Conservation (phyloP, 2,329 filamentous ascomycete species). For the Capronia coronata region DNA sequence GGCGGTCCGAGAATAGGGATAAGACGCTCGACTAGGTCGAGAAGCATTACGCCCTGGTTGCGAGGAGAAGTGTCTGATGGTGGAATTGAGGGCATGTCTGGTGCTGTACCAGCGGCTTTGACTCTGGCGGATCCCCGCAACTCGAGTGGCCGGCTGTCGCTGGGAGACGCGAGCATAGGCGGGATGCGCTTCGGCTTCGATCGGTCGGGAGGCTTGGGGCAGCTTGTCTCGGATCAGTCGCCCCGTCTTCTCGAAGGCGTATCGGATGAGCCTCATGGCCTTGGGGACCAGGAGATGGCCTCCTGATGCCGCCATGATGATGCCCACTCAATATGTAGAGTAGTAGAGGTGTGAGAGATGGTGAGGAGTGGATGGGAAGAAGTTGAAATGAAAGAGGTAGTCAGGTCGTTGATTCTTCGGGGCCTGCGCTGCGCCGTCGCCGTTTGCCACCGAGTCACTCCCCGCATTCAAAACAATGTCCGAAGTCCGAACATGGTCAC, state of each 20-base stretch:
- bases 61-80: slow-evolving; percentile 50
- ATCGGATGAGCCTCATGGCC: slow-evolving; percentile 43
- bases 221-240: slow-evolving; percentile 40
- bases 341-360: slow-evolving; percentile 12
- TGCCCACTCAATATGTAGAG: slow-evolving; percentile 21
- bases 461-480: neutral
- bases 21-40: slow-evolving; percentile 47
- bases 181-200: slow-evolving; percentile 44
- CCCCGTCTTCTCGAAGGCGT: slow-evolving; percentile 44
- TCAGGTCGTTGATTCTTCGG: neutral
- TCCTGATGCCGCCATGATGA: slow-evolving; percentile 43
- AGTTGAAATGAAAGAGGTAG: neutral
- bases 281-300: slow-evolving; percentile 47
- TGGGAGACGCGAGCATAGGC: slow-evolving; percentile 50
- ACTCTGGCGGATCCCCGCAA: slow-evolving; percentile 57
- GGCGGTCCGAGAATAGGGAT: slow-evolving; percentile 52
- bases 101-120: slow-evolving; percentile 61
- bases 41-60: slow-evolving; percentile 33
- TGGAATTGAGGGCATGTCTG: slow-evolving; percentile 37
- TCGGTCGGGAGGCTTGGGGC: slow-evolving; percentile 32
- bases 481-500: neutral
- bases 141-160: slow-evolving; percentile 55
- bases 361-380: slow-evolving; percentile 33
- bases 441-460: neutral
- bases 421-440: neutral